These are phyloP conservation scores for Phaffia australis DNA, from an alignment of 768 basidiomycete species.

Conservation along the genomic window DNA sequence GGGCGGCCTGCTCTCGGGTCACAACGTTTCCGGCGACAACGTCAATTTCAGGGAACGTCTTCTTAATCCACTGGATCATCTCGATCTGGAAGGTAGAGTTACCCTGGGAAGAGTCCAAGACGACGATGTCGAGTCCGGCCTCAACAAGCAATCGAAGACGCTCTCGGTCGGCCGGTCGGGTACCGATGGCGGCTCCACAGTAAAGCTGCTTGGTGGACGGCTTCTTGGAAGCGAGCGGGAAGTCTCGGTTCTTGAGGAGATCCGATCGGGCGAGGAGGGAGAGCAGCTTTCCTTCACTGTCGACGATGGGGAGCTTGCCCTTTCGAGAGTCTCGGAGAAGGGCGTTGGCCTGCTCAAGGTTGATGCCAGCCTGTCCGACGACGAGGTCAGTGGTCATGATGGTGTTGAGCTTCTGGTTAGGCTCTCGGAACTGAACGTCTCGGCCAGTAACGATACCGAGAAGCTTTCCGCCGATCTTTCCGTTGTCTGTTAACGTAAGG, in stretches of 20 bases:
- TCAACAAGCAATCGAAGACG: constrained; percentile 76
- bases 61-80: constrained; percentile 88
- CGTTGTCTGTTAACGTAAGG: constrained; percentile 53
- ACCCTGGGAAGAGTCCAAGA: constrained; percentile 93
- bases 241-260: constrained; percentile 92
- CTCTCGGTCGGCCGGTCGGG: constrained; percentile 74
- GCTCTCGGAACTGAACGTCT: constrained; percentile 83
- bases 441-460: constrained; percentile 93
- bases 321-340: constrained; percentile 94
- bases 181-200: constrained; percentile 90
- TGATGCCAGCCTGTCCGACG: constrained; percentile 77
- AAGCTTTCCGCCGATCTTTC: constrained; percentile 76
- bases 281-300: constrained; percentile 53
- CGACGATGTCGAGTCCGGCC: constrained; percentile 87
- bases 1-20: constrained; percentile 91
- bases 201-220: constrained; percentile 88
- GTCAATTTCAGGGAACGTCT: constrained; percentile 70
- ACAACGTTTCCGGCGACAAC: constrained; percentile 97
- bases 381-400: constrained; percentile 87
- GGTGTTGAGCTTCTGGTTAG: constrained; percentile 53
- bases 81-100: constrained; percentile 89
- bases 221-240: constrained; percentile 84
- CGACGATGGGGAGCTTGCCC: constrained; percentile 85
- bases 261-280: constrained; percentile 92
- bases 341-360: constrained; percentile 79